Conservation (phyloP, 2,329 filamentous ascomycete genomes). For the Phyllachora maydis region DNA sequence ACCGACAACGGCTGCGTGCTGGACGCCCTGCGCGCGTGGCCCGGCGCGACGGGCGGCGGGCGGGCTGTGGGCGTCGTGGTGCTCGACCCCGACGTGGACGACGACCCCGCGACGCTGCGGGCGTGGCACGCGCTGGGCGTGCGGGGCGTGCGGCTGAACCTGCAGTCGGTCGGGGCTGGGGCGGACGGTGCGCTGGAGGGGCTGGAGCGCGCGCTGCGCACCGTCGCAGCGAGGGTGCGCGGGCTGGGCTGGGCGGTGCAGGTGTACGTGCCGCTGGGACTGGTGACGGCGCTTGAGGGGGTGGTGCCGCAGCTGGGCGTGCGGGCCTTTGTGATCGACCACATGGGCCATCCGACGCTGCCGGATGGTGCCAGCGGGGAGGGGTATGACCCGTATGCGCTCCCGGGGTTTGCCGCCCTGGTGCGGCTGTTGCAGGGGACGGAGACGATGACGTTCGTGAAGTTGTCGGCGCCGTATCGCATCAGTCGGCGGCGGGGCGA, state of each 20-base stretch:
- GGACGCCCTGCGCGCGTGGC: constrained; percentile 24
- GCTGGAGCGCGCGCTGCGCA: constrained; percentile 18
- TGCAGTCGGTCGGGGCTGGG: constrained; percentile 26
- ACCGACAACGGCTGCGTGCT: constrained; percentile 37
- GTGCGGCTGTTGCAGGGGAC: constrained; percentile 21
- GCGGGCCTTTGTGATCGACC: constrained; percentile 35
- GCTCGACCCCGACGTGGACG: constrained; percentile 26
- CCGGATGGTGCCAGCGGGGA: constrained; percentile 2
- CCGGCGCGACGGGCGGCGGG: too few species aligned
- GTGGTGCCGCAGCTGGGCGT: constrained; percentile 26
- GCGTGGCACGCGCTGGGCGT: constrained; percentile 36
- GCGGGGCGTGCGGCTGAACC: constrained; percentile 35
- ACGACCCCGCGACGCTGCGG: constrained; percentile 15
- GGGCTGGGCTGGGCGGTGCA: constrained; percentile 35
- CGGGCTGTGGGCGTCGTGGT: constrained; percentile 32
- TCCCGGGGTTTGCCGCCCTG: constrained; percentile 27
- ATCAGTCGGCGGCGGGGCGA: constrained; percentile 23
- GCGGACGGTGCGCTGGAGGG: constrained; percentile 16
- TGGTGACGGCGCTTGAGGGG: constrained; percentile 23
- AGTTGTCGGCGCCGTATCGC: constrained; percentile 37
- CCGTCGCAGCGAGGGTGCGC: constrained; percentile 26
- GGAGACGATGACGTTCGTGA: constrained; percentile 29
- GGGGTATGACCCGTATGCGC: constrained; percentile 16
- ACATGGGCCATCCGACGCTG: constrained; percentile 30
- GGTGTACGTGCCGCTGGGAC: constrained; percentile 31